Evolutionary conservation across 2,329 filamentous ascomycete species (phyloP), one percentile per base, ranked within the genome.

Genomic region (Delphinella strobiligena): DNA sequence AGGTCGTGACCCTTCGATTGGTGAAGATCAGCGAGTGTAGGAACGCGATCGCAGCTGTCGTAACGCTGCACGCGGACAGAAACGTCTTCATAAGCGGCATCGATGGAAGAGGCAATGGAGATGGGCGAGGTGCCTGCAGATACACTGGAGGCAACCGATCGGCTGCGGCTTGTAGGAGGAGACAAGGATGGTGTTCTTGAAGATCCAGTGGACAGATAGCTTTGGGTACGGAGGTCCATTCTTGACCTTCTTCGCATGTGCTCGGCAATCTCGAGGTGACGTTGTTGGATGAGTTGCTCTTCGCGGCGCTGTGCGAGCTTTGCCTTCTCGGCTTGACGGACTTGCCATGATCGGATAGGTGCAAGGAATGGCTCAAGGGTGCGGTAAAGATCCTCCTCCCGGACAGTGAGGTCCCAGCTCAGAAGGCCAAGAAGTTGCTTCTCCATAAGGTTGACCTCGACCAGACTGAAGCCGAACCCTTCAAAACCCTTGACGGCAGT

Each of bases 401-500:
- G 79, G 55, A 98, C 87, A 50, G 84, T 75, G 45, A 94, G 75
- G 50, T 98, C 86, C 86, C 88, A 98, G 59, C 95, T 84, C 34
- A 98, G 72, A 32, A 98, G 75, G 68, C 86, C 91, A 38, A 98
- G 80, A 19, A 98, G 74, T 66, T 98, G 91, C 74, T 93, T 93
- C 74, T 98, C 91, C 91, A 98, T 98, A 46, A 96, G 73, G 69
- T 98, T 98, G 54, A 98, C 91, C 66, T 98, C 91, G 27, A 85
- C 91, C 50, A 88, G 74, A 54, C 80, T 89, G 71, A 98, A 96
- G 52, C 87, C 84, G 55, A 96, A 98, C 55, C 71, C 75, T 9
- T 78, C 77, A 60, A 71, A 81, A 39, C 74, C 76, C 46, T 71
- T 72, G 51, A 94, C 80, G 53, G 80, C 68, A 44, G 82, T 93